phyloP scores from a whole-genome alignment of 2,329 filamentous ascomycete genomes.

The Coleophoma eucalyptorum region DNA sequence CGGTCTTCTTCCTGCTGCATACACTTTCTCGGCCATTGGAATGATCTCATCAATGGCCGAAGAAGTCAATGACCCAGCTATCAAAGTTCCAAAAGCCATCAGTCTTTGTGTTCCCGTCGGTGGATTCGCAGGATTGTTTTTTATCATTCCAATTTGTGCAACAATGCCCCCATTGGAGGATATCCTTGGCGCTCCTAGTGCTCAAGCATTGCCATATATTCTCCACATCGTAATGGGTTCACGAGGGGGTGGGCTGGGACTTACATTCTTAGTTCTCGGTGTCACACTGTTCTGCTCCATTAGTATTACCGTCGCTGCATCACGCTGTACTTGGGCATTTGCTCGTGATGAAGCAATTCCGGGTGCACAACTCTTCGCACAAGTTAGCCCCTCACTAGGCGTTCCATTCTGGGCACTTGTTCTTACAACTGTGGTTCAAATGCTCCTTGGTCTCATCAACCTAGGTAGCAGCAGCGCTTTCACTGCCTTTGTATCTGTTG shows the following conservation, averaged over 20 bases:
- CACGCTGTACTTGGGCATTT: conserved; percentile 65
- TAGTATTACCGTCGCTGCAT: conserved; percentile 46
- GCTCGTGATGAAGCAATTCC: conserved; percentile 66
- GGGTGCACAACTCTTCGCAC: conserved; percentile 53
- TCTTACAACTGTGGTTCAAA: conserved; percentile 55
- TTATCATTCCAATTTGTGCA: conserved; percentile 46
- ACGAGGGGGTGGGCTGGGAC: conserved; percentile 40
- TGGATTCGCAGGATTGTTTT: conserved; percentile 45
- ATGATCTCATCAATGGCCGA: conserved; percentile 63
- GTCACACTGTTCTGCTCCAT: conserved; percentile 51
- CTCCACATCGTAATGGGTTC: conserved; percentile 44
- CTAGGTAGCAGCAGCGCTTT: conserved; percentile 65
- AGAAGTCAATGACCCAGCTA: conserved; percentile 48
- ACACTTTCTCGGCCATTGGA: conserved; percentile 55
- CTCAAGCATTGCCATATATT: conserved; percentile 47
- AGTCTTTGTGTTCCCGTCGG: conserved; percentile 43
- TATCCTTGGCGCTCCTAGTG: conserved; percentile 38
- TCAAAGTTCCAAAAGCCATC: conserved; percentile 43
- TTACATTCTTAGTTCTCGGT: conserved; percentile 45
- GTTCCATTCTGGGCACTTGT: conserved; percentile 64
- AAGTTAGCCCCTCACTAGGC: conserved; percentile 55
- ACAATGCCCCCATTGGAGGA: conserved; percentile 42
- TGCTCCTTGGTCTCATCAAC: conserved; percentile 68
- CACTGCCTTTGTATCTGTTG: conserved; percentile 67
- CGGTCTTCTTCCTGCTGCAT: conserved; percentile 54